These are phyloP conservation scores for Pilaira anomala DNA, from an alignment of 192 early-diverging fungal genomes.

Conservation along the genomic window DNA sequence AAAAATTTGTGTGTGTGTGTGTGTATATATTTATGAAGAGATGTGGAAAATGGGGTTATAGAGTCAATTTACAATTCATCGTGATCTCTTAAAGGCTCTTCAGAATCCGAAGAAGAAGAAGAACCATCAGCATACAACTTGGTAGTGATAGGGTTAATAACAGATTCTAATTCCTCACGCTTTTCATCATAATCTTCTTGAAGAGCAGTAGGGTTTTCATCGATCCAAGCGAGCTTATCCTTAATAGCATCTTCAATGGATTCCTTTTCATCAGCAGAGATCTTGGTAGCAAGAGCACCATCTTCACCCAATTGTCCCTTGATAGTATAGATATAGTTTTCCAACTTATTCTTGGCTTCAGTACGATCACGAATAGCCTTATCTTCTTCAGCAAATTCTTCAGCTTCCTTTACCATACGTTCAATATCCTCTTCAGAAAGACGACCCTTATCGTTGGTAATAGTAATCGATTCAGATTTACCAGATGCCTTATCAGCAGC, in stretches of 20 bases:
- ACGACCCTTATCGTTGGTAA: constrained; percentile 96
- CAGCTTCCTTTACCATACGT: constrained; percentile 95
- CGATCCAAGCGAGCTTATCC: constrained; percentile 69
- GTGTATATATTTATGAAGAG: neutral
- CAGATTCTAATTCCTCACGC: constrained; percentile 87
- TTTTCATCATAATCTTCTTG: constrained; percentile 99
- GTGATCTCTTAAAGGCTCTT: constrained; percentile 25
- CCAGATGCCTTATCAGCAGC: constrained; percentile 96
- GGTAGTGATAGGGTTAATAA: constrained; percentile 92
- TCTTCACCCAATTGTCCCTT: constrained; percentile 79
- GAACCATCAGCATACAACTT: constrained; percentile 72
- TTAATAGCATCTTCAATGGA: constrained; percentile 80
- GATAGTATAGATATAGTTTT: constrained; percentile 96
- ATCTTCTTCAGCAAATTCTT: constrained; percentile 95
- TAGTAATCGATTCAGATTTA: constrained; percentile 93
- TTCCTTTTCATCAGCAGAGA: constrained; percentile 83
- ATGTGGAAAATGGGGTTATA: neutral
- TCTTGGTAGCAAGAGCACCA: constrained; percentile 54
- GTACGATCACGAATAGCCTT: constrained; percentile 88
- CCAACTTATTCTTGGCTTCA: constrained; percentile 90
- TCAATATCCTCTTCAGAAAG: constrained; percentile 94
- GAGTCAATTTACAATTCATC: constrained; percentile 23
- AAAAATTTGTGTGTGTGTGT: too few relatives aligned
- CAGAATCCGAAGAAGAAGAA: constrained; percentile 4
- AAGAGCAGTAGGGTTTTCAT: constrained; percentile 73